phyloP scores from a whole-genome alignment of 176 grass and related monocot genomes.

The Typha latifolia region DNA sequence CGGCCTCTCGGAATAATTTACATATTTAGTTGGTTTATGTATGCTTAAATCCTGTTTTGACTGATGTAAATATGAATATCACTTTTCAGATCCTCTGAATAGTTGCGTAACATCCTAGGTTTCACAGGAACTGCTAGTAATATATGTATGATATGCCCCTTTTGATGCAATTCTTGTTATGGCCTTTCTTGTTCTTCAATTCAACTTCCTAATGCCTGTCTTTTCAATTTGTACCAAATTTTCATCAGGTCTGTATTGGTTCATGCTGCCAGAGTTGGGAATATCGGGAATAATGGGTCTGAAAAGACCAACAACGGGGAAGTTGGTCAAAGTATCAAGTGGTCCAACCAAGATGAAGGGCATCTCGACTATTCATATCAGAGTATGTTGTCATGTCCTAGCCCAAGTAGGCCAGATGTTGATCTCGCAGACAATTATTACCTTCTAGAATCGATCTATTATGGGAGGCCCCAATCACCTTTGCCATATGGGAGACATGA shows the following conservation, averaged over 20 bases:
- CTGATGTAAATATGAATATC: too few relatives aligned
- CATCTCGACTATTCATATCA: conserved; percentile 15
- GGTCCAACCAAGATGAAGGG: conserved; percentile 18
- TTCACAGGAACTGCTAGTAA: too few relatives aligned
- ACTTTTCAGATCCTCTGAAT: too few relatives aligned
- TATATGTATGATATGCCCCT: too few relatives aligned
- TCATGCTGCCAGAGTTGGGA: conserved; percentile 12
- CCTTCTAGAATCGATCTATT: conserved; percentile 20
- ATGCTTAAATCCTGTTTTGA: too few relatives aligned
- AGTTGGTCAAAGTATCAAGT: conserved; percentile 22
- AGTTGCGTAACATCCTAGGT: too few relatives aligned
- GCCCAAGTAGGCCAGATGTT: conserved; percentile 22
- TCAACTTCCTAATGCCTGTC: background rate
- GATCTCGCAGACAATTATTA: conserved; percentile 25
- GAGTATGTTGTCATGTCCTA: conserved; percentile 46
- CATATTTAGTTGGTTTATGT: too few relatives aligned
- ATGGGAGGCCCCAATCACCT: conserved; percentile 16
- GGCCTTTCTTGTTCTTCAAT: background rate
- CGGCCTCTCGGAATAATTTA: too few relatives aligned
- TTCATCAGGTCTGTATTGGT: conserved; percentile 18
- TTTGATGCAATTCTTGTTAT: too few relatives aligned
- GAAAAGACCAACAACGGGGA: conserved; percentile 7
- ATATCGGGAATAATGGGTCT: conserved; percentile 27
- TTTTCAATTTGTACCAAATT: background rate
- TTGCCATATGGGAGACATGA: conserved; percentile 18